Evolutionary conservation across 768 basidiomycete species (phyloP).

Genomic region (Termitomyces sp.): DNA sequence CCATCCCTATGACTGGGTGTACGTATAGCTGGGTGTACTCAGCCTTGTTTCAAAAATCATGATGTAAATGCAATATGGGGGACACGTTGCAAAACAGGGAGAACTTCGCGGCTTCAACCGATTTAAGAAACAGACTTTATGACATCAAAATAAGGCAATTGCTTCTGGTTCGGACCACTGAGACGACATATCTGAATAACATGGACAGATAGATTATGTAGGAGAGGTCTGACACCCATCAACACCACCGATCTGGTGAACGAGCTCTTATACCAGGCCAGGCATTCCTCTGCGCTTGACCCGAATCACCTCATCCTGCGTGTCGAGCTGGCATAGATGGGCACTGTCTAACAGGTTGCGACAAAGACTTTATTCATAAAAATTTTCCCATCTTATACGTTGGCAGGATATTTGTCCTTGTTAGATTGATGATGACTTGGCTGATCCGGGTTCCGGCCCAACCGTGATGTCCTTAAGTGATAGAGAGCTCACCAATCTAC

Average conservation of each 20-base stretch:
- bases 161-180: background rate
- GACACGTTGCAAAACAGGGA: background rate
- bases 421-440: background rate
- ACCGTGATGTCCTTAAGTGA: too few relatives aligned
- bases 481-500: too few relatives aligned
- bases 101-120: background rate
- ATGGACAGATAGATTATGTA: conserved; percentile 29
- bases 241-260: conserved; percentile 41
- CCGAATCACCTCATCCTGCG: conserved; percentile 61
- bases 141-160: too few relatives aligned
- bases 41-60: too few relatives aligned
- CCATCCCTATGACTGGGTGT: too few relatives aligned
- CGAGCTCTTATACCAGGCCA: conserved; percentile 59
- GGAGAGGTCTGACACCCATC: conserved; percentile 64
- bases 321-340: conserved; percentile 40
- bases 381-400: background rate
- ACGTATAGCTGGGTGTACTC: too few relatives aligned
- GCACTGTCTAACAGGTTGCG: conserved; percentile 75
- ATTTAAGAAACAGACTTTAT: background rate
- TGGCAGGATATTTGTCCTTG: background rate
- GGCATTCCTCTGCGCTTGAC: conserved; percentile 51
- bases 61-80: background rate
- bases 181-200: background rate
- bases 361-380: conserved; percentile 12
- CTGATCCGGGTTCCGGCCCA: background rate